phyloP scores from a whole-genome alignment of 2,329 filamentous ascomycete species.

The Chaetomium strumarium region DNA sequence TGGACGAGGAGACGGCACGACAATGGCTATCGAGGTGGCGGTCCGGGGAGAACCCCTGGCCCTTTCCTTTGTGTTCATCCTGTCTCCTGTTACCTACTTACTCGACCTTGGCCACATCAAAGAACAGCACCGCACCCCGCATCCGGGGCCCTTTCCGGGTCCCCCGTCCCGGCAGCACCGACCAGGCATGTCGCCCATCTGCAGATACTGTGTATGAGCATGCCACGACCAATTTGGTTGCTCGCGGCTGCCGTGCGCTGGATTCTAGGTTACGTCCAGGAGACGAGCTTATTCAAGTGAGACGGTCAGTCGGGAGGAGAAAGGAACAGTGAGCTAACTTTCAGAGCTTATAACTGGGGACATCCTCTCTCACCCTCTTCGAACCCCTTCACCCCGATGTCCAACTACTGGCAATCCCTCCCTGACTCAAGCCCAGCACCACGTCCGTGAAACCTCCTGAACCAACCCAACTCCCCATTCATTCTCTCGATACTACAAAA shows the following conservation, averaged over 20 bases:
- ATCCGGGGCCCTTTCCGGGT: background rate
- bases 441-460: background rate
- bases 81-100: background rate
- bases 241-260: slow-evolving; percentile 2
- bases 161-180: background rate
- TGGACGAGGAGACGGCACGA: background rate
- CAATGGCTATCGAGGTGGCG: background rate
- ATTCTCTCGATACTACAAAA: background rate
- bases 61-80: background rate
- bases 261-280: background rate
- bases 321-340: background rate
- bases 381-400: no score
- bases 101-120: background rate
- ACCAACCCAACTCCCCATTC: background rate
- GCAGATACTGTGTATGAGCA: background rate
- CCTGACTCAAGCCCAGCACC: background rate
- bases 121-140: background rate
- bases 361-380: no score
- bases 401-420: background rate
- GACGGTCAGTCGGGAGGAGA: background rate
- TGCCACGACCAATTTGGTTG: background rate
- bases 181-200: background rate
- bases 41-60: background rate
- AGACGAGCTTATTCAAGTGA: background rate
- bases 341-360: background rate